phyloP scores from a whole-genome alignment of 1,284 basidiomycete genomes.

The Dichomitus squalens region DNA sequence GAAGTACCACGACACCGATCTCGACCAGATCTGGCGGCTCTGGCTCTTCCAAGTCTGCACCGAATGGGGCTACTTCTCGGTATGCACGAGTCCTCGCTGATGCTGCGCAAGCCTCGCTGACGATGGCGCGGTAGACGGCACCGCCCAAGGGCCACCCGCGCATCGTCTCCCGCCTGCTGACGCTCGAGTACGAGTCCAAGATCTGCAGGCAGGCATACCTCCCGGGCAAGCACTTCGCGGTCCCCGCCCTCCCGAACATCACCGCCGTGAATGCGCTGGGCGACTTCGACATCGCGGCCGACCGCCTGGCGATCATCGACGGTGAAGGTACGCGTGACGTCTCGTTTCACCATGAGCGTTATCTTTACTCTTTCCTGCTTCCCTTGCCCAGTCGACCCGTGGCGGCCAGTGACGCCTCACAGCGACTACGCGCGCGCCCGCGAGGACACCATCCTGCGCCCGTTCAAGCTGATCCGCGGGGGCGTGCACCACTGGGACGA shows the following conservation, averaged over 20 bases:
- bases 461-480: conserved; percentile 88
- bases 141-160: conserved; percentile 67
- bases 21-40: conserved; percentile 78
- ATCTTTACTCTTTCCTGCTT: background rate
- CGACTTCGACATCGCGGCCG: conserved; percentile 73
- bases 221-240: conserved; percentile 72
- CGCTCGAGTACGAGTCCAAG: conserved; percentile 78
- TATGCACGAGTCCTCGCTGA: conserved; percentile 29
- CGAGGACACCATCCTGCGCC: conserved; percentile 70
- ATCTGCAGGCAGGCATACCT: conserved; percentile 87
- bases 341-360: background rate
- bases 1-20: conserved; percentile 61
- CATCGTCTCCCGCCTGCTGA: conserved; percentile 75
- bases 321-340: conserved; percentile 60
- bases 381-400: conserved; percentile 72
- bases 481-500: conserved; percentile 93
- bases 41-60: conserved; percentile 95
- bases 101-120: no score
- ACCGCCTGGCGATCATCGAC: conserved; percentile 86
- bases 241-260: conserved; percentile 78
- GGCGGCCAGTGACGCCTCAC: conserved; percentile 88
- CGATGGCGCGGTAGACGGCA: conserved; percentile 50
- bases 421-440: conserved; percentile 75
- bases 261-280: conserved; percentile 80
- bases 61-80: conserved; percentile 92